Evolutionary conservation across 257 asterid species (phyloP).

Genomic region (Schizonepeta tenuifolia): DNA sequence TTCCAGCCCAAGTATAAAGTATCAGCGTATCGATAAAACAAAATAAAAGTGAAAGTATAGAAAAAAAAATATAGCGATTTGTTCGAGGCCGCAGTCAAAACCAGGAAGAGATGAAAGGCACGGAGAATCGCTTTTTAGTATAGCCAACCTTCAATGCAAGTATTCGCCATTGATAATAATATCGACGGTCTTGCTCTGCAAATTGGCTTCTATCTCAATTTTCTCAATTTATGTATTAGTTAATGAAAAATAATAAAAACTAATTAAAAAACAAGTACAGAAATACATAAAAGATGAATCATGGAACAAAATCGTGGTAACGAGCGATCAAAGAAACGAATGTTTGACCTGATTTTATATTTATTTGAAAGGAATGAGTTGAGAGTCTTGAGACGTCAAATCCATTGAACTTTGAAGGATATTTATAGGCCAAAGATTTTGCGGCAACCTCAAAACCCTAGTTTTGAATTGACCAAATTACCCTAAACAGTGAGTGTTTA

Average conservation of each 20-base stretch:
- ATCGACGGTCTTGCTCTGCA: constrained; percentile 70
- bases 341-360: no score
- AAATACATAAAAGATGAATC: neutral
- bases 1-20: neutral
- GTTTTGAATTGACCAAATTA: neutral
- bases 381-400: neutral
- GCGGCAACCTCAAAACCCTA: constrained; percentile 25
- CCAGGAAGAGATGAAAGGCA: constrained; percentile 52
- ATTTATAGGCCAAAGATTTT: constrained; percentile 20
- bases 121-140: constrained; percentile 62
- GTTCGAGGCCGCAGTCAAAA: constrained; percentile 78
- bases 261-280: neutral
- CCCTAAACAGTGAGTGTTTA: neutral
- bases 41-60: neutral
- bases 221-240: neutral
- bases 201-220: constrained; percentile 43
- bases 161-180: constrained; percentile 40
- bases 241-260: no score
- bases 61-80: constrained; percentile 44
- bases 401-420: neutral
- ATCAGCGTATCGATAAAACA: neutral
- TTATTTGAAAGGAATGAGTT: no score
- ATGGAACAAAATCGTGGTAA: neutral
- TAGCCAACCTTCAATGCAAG: constrained; percentile 84
- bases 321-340: neutral